Evolutionary conservation across 2,329 filamentous ascomycete species (phyloP), one percentile per base, ranked within the genome.

Genomic region (Colletotrichum gloeosporioides): DNA sequence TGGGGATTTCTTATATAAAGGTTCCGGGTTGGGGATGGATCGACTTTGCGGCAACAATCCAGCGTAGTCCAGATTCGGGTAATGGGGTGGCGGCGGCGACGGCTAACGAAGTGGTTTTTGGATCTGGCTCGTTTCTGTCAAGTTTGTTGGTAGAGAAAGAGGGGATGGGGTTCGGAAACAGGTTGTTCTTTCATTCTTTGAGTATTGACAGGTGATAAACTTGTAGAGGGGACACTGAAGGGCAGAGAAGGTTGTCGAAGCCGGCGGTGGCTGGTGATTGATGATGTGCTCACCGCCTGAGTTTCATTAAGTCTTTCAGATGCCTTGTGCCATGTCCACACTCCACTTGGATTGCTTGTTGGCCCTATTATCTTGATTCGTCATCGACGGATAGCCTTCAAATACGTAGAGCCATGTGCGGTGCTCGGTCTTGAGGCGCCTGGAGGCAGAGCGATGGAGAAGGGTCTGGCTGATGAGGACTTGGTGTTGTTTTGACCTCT

Each of bases 201-300:
- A 4, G 18, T 49, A 49, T 49, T 22, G 3, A 4, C 0, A 12
- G 44, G 7, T 49, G 4, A 13, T 49, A 7, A 1, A 2, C 3
- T 10, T 0, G 8, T 1, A 7, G 44, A 49, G 10, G 3, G n/a
- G 36, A 39, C 8, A 9, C 8, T 39, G 16, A 39, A 16, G 16
- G 8, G 8, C 16, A 16, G 36, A 16, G 13, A 13, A 13, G 7
- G 36, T 39, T 39, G 34, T 4, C 34, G 34, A 8, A 7, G 34
- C 15, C n/a, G n/a, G n/a, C n/a, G n/a, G n/a, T n/a, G n/a, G n/a
- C n/a, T n/a, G n/a, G n/a, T n/a, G n/a, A n/a, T n/a, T n/a, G n/a
- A n/a, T n/a, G n/a, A n/a, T n/a, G n/a, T n/a, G n/a, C n/a, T 9
- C 9, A 12, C 3, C 39, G 0, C 5, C 5, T 0, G 9, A n/a